Evolutionary conservation across 75 land plant species (phyloP).

Genomic region (Adiantum capillusveneris): DNA sequence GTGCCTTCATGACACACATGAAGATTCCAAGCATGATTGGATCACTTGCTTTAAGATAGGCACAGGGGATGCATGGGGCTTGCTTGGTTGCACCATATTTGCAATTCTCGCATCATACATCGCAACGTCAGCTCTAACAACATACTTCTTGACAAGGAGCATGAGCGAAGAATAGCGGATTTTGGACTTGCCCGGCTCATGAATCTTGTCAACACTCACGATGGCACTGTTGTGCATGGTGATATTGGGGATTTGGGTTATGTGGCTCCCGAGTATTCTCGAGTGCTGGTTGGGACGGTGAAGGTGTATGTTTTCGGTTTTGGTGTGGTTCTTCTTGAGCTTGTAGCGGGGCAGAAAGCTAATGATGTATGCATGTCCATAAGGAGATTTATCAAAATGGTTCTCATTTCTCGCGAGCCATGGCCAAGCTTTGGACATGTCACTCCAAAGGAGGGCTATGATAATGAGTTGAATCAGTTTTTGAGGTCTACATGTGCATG

Average conservation of each 20-base stretch:
- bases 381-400: conserved; percentile 84
- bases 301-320: conserved; percentile 94
- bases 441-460: conserved; percentile 44
- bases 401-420: conserved; percentile 42
- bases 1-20: conserved; percentile 37
- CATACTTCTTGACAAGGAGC: conserved; percentile 65
- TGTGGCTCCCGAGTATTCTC: conserved; percentile 87
- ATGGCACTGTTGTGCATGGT: conserved; percentile 22
- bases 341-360: conserved; percentile 67
- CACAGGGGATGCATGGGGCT: conserved; percentile 76
- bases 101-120: conserved; percentile 88
- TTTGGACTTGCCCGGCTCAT: conserved; percentile 93
- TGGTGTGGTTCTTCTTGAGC: conserved; percentile 89
- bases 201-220: conserved; percentile 84
- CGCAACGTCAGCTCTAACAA: conserved; percentile 81
- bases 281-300: conserved; percentile 70
- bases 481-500: conserved; percentile 61
- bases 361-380: conserved; percentile 43
- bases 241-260: conserved; percentile 23
- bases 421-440: conserved; percentile 54
- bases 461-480: conserved; percentile 65
- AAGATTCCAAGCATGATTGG: conserved; percentile 39
- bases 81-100: conserved; percentile 92
- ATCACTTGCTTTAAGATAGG: conserved; percentile 57
- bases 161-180: conserved; percentile 77